These are phyloP conservation scores for Polyporus arcularius DNA, from an alignment of 768 basidiomycete species.

Conservation along the genomic window DNA sequence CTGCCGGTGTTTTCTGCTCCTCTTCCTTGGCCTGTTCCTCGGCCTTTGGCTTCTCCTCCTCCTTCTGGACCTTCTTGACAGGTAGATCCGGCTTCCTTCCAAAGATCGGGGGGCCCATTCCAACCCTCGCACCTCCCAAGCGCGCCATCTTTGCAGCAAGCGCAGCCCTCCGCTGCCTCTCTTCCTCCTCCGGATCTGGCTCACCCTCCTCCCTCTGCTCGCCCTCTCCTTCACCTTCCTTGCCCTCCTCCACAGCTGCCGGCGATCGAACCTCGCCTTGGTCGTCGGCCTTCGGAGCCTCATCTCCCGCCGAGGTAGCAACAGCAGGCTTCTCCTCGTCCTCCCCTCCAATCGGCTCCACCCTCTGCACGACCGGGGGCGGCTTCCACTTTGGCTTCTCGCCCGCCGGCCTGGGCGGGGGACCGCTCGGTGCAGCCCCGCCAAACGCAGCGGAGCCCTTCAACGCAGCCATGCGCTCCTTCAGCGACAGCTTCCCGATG, in stretches of 20 bases:
- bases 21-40: conserved; percentile 19
- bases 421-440: conserved; percentile 38
- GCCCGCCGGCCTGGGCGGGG: conserved; percentile 59
- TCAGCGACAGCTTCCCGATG: conserved; percentile 80
- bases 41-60: conserved; percentile 16
- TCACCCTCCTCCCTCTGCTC: conserved; percentile 36
- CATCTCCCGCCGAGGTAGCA: neutral
- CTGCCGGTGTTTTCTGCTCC: conserved; percentile 16
- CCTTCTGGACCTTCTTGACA: conserved; percentile 32
- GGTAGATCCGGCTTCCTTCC: conserved; percentile 51
- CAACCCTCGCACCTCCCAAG: conserved; percentile 81
- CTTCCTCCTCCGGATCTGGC: conserved; percentile 65
- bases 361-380: conserved; percentile 47
- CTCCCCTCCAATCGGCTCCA: conserved; percentile 43
- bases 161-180: conserved; percentile 77
- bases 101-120: conserved; percentile 78
- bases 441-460: conserved; percentile 85
- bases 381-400: conserved; percentile 89
- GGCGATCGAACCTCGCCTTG: conserved; percentile 21
- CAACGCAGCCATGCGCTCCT: conserved; percentile 93
- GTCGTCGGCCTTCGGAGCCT: conserved; percentile 9
- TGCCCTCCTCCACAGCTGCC: conserved; percentile 12
- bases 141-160: conserved; percentile 94
- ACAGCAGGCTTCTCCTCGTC: conserved; percentile 33
- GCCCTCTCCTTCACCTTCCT: conserved; percentile 20